A percentile compares a stretch with the other conserved stretches of the same genome.
Evolutionary conservation across 2,329 filamentous ascomycete genomes (phyloP).

Genomic region (Corynespora cassiicola): DNA sequence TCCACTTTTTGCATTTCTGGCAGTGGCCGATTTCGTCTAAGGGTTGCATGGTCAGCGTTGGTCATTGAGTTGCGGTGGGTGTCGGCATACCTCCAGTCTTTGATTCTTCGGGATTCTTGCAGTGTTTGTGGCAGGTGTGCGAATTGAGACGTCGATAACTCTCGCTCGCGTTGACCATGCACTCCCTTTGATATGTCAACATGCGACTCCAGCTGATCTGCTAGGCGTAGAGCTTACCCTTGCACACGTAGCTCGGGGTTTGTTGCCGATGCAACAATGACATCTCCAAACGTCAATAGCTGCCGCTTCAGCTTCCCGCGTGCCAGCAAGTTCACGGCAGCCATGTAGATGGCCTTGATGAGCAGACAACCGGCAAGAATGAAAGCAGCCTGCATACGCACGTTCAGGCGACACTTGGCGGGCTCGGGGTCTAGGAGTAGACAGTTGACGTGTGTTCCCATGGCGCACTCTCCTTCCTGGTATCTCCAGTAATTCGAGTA

Average conservation of each 20-base stretch:
- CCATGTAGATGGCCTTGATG: constrained; percentile 39
- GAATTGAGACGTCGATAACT: constrained; percentile 25
- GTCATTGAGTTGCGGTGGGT: too few species aligned
- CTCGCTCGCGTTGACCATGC: constrained; percentile 39
- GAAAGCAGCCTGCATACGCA: constrained; percentile 38
- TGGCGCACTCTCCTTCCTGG: constrained; percentile 17
- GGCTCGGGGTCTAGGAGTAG: constrained; percentile 11
- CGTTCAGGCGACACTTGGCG: constrained; percentile 31
- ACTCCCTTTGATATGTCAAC: constrained; percentile 23
- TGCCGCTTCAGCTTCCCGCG: constrained; percentile 35
- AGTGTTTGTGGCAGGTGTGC: constrained; percentile 41
- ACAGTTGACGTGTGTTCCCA: constrained; percentile 16
- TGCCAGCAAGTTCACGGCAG: constrained; percentile 27
- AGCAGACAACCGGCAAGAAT: constrained; percentile 28
- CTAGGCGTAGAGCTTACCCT: too few species aligned
- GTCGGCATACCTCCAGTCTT: constrained; percentile 30
- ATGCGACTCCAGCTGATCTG: too few species aligned
- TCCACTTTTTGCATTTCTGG: constrained; percentile 38
- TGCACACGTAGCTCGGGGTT: constrained; percentile 33
- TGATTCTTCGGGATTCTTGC: constrained; percentile 23
- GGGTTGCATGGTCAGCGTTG: too few species aligned
- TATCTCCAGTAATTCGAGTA: constrained; percentile 4
- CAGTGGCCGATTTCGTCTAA: constrained; percentile 40
- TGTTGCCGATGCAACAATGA: constrained; percentile 35
- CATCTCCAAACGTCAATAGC: constrained; percentile 38